Base-by-base conservation (phyloP, 1,139 yeast genomes). In the Candida freyschussii region DNA sequence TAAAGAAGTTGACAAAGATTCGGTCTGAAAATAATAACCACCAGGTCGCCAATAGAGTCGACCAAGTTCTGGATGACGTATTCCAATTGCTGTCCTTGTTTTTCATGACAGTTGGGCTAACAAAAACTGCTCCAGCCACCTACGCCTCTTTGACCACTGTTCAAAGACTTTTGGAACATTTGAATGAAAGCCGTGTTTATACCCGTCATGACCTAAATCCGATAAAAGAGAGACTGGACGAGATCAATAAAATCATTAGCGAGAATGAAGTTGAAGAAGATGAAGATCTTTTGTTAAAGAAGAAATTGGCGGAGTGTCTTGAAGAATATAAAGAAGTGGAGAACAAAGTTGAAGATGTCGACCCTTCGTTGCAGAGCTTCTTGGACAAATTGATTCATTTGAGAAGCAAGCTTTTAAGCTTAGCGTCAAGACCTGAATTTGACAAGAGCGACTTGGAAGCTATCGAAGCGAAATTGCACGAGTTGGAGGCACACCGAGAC, bases 111-210 rank as follows among this genome's bases (percentile, higher is more conserved):
- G 93, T 93, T 41, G 98, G 98, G 3, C 67, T 86, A 47, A 82
- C 82, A 35, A 80, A 86, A 47, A 74, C 85, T 26, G 95, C 96
- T 1, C 96, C 96, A 2, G 95, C 96, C 3, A 85, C 95, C 2
- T 91, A 83, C 59, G 87, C 95, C 7, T 83, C 95, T 7, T 64
- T 89, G 30, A 71, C 87, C 27, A 85, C 96, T 0, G 95, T 91
- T 9, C 78, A 78, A 59, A 75, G 91, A 48, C 63, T 91, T 39
- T 66, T 91, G 44, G 83, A 77, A 41, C 97, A 89, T 59, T 65
- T 89, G 41, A 72, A 75, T 45, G 95, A 84, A 51, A 75, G 86
- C 36, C 78, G 77, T 37, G 85, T 84, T 13, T 87, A 79, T 57
- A 87, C 96, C 1, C 75, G 75, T 40, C 85, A 81, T 47, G 97